phyloP scores from a whole-genome alignment of 2,329 filamentous ascomycete genomes.

The Leptographium wingfieldii region DNA sequence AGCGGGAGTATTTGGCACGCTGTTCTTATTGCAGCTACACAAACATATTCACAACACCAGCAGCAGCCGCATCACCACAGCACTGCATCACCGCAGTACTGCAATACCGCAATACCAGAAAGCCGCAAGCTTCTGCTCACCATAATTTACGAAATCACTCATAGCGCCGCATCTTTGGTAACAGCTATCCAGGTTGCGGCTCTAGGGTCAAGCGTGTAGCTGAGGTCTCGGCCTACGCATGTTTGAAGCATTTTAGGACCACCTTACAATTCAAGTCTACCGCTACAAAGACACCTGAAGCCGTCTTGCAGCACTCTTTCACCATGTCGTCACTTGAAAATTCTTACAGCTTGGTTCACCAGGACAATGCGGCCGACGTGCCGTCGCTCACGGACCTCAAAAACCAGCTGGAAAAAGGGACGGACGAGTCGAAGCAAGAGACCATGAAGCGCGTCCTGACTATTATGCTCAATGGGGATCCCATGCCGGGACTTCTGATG shows the following conservation, averaged over 20 bases:
- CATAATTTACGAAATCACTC: background rate
- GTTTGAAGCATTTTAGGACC: background rate
- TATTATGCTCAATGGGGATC: conserved; percentile 95
- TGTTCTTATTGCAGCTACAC: conserved; percentile 9
- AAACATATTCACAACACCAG: background rate
- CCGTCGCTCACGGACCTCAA: conserved; percentile 84
- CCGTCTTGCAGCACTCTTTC: conserved; percentile 15
- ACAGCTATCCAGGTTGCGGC: conserved; percentile 3
- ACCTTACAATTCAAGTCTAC: background rate
- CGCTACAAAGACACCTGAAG: background rate
- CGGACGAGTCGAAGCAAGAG: conserved; percentile 82
- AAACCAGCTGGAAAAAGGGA: conserved; percentile 86
- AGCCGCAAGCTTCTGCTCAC: background rate
- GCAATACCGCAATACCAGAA: background rate
- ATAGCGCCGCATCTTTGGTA: conserved; percentile 4
- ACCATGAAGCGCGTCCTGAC: conserved; percentile 95
- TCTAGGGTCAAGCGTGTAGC: background rate
- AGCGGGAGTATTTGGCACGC: conserved; percentile 12
- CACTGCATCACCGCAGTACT: background rate
- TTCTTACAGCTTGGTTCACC: conserved; percentile 91
- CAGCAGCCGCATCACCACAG: background rate
- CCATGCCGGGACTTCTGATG: conserved; percentile 93
- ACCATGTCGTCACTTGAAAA: conserved; percentile 88
- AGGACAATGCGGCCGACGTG: conserved; percentile 92
- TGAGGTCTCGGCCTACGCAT: background rate